These are phyloP conservation scores for Escovopsis sp. DNA, from an alignment of 2,329 filamentous ascomycete genomes.

Conservation along the genomic window DNA sequence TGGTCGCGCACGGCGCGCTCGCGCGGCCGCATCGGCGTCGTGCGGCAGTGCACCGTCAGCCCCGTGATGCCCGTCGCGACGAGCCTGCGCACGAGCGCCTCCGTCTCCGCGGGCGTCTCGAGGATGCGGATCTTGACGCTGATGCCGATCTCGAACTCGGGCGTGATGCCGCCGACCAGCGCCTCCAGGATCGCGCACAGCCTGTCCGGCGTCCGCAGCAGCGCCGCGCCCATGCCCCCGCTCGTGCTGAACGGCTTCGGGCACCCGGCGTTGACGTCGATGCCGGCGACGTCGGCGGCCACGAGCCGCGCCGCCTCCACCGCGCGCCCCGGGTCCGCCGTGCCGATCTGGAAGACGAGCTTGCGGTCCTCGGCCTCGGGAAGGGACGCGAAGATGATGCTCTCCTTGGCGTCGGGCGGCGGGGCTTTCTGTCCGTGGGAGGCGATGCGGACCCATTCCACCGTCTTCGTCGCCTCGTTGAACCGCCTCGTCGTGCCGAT, in stretches of 20 bases:
- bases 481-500: conserved; percentile 70
- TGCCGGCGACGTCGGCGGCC: conserved; percentile 76
- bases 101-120: conserved; percentile 60
- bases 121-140: conserved; percentile 93
- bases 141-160: conserved; percentile 75
- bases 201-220: conserved; percentile 72
- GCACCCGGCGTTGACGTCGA: conserved; percentile 96
- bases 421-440: conserved; percentile 53
- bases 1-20: conserved; percentile 79
- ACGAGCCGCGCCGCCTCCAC: conserved; percentile 75
- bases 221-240: conserved; percentile 89
- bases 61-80: conserved; percentile 82
- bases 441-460: conserved; percentile 71
- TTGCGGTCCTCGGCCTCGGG: conserved; percentile 59
- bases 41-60: conserved; percentile 88
- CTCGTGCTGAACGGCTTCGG: conserved; percentile 91
- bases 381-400: conserved; percentile 72
- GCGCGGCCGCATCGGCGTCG: conserved; percentile 84
- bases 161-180: conserved; percentile 63
- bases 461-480: conserved; percentile 60
- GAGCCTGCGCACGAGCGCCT: conserved; percentile 60
- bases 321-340: conserved; percentile 65
- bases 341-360: conserved; percentile 87
- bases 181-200: conserved; percentile 72
- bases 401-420: conserved; percentile 39